These are phyloP conservation scores for Fusarium virguliforme DNA, from an alignment of 2,329 filamentous ascomycete species.

Conservation along the genomic window DNA sequence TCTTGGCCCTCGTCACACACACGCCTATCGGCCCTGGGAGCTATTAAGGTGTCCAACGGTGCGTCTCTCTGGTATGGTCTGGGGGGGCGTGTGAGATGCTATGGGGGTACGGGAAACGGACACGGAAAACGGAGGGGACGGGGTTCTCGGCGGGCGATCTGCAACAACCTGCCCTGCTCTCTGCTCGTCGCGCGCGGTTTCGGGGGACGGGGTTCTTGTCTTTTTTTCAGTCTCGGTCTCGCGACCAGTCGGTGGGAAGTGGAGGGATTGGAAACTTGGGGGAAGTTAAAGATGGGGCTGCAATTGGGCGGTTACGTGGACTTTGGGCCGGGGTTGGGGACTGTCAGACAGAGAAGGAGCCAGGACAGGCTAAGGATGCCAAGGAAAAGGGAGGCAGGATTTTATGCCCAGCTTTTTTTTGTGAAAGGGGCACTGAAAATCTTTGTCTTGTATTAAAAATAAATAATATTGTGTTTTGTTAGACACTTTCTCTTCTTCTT, in stretches of 20 bases:
- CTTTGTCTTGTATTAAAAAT: not conserved
- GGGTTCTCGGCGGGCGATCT: constrained; percentile 15
- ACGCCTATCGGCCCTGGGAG: constrained; percentile 10
- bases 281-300: constrained; percentile 41
- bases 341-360: constrained; percentile 19
- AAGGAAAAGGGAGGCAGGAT: not conserved
- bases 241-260: constrained; percentile 10
- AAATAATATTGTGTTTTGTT: not conserved
- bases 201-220: not conserved
- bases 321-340: constrained; percentile 15
- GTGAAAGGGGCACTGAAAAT: not conserved
- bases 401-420: constrained; percentile 1
- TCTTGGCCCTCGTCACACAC: constrained; percentile 12
- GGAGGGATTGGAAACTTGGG: constrained; percentile 29
- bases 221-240: constrained; percentile 11
- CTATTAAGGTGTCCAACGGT: constrained; percentile 10
- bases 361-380: constrained; percentile 12
- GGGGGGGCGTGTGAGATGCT: constrained; percentile 3
- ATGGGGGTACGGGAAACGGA: not conserved
- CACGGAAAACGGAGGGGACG: not conserved
- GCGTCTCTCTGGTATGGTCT: not conserved
- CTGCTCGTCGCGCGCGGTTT: not conserved
- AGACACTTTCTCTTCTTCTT: not conserved
- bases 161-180: not conserved
- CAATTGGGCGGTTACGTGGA: constrained; percentile 46